Base-by-base conservation (phyloP, 2,329 filamentous ascomycete genomes). In the Metarhizium sp. region DNA sequence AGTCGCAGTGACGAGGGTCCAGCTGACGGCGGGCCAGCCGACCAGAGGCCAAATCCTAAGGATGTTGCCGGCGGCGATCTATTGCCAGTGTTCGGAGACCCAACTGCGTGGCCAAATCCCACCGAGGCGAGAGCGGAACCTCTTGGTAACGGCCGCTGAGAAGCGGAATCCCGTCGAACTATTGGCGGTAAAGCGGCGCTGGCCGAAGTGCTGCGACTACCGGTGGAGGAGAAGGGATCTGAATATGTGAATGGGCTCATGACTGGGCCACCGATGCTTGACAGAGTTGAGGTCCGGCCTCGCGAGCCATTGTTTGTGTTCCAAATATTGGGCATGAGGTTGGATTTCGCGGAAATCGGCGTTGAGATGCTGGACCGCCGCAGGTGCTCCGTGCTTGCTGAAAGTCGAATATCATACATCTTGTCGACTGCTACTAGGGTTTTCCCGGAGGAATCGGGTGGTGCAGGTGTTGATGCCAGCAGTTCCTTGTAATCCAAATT, bases 321-420 rank as follows among this genome's bases (percentile, higher is more conserved):
- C 60, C 51, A 64, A 46, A 71, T 62, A 55, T 64, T 59, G 51
- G 68, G 63, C 59, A 68, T 64, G 58, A 74, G 66, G 6, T 62
- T 63, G 4, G 68, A 67, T 56, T 67, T 63, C 16, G 66, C 59
- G 42, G 69, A 69, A 58, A 64, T 62, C 1, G 72, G 69, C 18
- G 69, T 71, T 4, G 64, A 62, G 13, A 63, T 70, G 34, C 72
- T 71, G 14, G 51, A 29, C 7, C 50, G 55, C 6, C 83, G 79
- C 2, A 92, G 72, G 64, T 94, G 88, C 36, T 92, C 88, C 0
- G 84, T 86, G 54, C 82, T 90, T 34, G 87, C 87, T n/a, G 87
- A 79, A 14, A 92, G 70, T 59, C 83, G 84, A 61, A 92, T 81
- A 57, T 92, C 87, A 66, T 90, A 92, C 54, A 83, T 75, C 18